Evolutionary conservation across 768 basidiomycete species (phyloP).

Genomic region (Lentinula raphanica): DNA sequence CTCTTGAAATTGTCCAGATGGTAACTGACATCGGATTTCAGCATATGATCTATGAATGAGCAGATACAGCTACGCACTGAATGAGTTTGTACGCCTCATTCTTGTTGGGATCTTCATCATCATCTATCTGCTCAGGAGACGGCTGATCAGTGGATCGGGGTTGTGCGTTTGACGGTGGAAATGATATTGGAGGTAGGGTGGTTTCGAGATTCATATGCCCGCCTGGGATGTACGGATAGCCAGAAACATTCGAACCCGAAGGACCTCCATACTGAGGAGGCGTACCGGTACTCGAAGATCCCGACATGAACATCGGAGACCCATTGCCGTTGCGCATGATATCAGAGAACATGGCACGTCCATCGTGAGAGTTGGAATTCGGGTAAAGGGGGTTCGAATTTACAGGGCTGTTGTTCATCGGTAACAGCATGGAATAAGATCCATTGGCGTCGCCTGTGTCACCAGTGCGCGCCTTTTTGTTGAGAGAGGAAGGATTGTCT

Average conservation of each 20-base stretch:
- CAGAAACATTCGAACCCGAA: conserved; percentile 31
- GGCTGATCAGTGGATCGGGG: conserved; percentile 17
- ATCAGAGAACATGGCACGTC: conserved; percentile 49
- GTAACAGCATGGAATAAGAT: conserved; percentile 54
- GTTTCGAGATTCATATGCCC: conserved; percentile 57
- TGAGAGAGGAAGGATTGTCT: conserved; percentile 29
- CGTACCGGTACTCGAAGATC: conserved; percentile 34
- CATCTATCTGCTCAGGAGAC: conserved; percentile 45
- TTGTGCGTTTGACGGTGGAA: conserved; percentile 29
- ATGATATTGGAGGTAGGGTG: conserved; percentile 46
- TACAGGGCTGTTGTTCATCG: conserved; percentile 39
- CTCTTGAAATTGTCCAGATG: conserved; percentile 87
- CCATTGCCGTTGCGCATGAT: conserved; percentile 48
- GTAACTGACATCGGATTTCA: conserved; percentile 45
- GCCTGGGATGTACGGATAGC: conserved; percentile 50
- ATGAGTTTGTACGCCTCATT: conserved; percentile 80
- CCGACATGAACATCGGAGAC: conserved; percentile 60
- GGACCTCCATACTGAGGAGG: conserved; percentile 35
- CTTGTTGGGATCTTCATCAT: conserved; percentile 67
- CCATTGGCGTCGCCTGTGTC: conserved; percentile 36
- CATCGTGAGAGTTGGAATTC: conserved; percentile 35
- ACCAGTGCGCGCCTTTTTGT: conserved; percentile 47
- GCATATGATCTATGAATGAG: conserved; percentile 1
- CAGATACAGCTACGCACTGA: conserved; percentile 45
- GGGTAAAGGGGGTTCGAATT: conserved; percentile 40